A percentile compares a stretch with the other conserved stretches of the same genome.
Conservation (phyloP, 345 rosid species). For the Chamaenerion angustifolium region DNA sequence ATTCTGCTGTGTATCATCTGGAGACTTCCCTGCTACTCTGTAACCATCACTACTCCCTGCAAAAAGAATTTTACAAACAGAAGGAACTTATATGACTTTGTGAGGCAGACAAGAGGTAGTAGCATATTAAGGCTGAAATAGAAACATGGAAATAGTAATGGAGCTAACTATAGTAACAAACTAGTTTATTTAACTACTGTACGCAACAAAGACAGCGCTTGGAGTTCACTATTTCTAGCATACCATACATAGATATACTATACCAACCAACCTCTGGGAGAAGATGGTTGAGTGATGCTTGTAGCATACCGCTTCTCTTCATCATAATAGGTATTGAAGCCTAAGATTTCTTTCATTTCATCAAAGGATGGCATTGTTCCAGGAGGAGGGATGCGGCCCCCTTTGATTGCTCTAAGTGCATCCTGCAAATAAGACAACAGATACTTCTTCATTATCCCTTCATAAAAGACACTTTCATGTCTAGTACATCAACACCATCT, state of each 20-base stretch:
- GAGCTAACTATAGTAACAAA: too few relatives aligned
- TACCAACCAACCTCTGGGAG: constrained; percentile 40
- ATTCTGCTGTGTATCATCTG: constrained; percentile 37
- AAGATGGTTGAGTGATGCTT: constrained; percentile 16
- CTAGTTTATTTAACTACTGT: too few relatives aligned
- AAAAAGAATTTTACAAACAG: constrained; percentile 13
- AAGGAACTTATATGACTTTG: neutral
- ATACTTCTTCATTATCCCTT: neutral
- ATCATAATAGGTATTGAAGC: constrained; percentile 57
- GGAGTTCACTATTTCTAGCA: neutral
- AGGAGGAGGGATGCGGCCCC: constrained; percentile 86
- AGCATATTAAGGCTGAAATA: too few relatives aligned
- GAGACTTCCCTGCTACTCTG: constrained; percentile 29
- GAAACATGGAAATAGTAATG: too few relatives aligned
- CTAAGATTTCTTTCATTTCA: constrained; percentile 66
- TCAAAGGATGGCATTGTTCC: constrained; percentile 81
- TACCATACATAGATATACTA: neutral
- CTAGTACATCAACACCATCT: too few relatives aligned
- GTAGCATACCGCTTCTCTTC: constrained; percentile 61
- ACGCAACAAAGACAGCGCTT: too few relatives aligned
- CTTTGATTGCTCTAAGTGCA: constrained; percentile 56
- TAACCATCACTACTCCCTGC: constrained; percentile 35
- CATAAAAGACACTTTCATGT: neutral
- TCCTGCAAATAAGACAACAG: constrained; percentile 26
- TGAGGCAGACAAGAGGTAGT: too few relatives aligned